phyloP scores from a whole-genome alignment of 1,284 basidiomycete species.

The Trichosporon asahii region DNA sequence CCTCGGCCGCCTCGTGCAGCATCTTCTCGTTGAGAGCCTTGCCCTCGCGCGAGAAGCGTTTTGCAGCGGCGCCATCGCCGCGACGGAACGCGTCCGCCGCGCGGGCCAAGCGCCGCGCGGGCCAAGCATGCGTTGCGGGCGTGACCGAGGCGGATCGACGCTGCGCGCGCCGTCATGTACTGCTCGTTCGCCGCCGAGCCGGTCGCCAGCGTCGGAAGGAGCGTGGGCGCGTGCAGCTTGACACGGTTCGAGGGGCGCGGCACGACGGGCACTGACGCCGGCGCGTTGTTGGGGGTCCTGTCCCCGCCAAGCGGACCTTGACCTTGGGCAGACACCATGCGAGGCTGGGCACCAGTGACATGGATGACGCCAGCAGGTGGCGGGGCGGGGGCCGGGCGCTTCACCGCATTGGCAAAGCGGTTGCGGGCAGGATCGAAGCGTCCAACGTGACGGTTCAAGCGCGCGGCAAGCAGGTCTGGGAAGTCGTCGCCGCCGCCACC shows the following conservation, averaged over 20 bases:
- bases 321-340: background rate
- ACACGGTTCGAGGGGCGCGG: slow-evolving; percentile 79
- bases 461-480: slow-evolving; percentile 59
- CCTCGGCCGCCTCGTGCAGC: slow-evolving; percentile 73
- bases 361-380: slow-evolving; percentile 26
- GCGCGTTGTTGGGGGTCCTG: slow-evolving; percentile 52
- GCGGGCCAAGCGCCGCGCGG: slow-evolving; percentile 86
- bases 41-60: slow-evolving; percentile 87
- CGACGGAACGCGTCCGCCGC: slow-evolving; percentile 93
- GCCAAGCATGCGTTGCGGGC: slow-evolving; percentile 92
- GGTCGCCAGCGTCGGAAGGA: slow-evolving; percentile 84
- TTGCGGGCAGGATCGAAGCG: slow-evolving; percentile 71
- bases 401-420: slow-evolving; percentile 64
- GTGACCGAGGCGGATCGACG: slow-evolving; percentile 83
- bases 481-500: slow-evolving; percentile 66
- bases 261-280: slow-evolving; percentile 49
- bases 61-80: slow-evolving; percentile 90
- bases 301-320: slow-evolving; percentile 9
- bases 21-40: slow-evolving; percentile 89
- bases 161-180: slow-evolving; percentile 81
- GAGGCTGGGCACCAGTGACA: slow-evolving; percentile 10
- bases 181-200: slow-evolving; percentile 71
- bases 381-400: slow-evolving; percentile 40
- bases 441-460: slow-evolving; percentile 49
- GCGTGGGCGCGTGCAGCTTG: slow-evolving; percentile 71